phyloP scores from a whole-genome alignment of 1,284 basidiomycete genomes.

The Cutaneotrichosporon sp. region DNA sequence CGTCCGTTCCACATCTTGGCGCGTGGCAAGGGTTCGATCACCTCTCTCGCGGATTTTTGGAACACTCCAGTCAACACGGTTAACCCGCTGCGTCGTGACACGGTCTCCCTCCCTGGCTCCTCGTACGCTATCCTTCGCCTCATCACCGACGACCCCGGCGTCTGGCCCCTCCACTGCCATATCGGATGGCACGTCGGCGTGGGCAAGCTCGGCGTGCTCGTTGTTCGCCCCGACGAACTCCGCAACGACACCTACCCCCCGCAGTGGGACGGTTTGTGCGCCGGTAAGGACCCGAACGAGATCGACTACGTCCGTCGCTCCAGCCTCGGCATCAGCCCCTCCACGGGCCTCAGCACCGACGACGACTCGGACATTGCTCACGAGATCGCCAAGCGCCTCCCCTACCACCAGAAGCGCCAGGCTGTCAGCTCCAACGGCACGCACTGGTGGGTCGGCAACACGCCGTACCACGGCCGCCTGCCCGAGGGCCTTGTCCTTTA shows the following conservation, averaged over 20 bases:
- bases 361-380: background rate
- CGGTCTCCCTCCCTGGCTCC: slow-evolving; percentile 39
- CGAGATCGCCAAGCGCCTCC: slow-evolving; percentile 3
- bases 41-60: slow-evolving; percentile 17
- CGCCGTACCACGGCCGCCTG: background rate
- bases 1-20: slow-evolving; percentile 42
- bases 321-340: background rate
- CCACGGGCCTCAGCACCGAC: background rate
- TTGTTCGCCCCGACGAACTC: slow-evolving; percentile 30
- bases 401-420: background rate
- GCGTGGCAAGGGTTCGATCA: slow-evolving; percentile 40
- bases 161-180: slow-evolving; percentile 37
- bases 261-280: slow-evolving; percentile 26
- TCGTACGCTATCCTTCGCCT: slow-evolving; percentile 36
- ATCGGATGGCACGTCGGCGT: slow-evolving; percentile 34
- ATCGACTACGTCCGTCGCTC: slow-evolving; percentile 22
- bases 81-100: slow-evolving; percentile 52
- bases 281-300: slow-evolving; percentile 11
- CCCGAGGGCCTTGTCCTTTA: background rate
- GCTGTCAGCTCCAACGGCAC: background rate
- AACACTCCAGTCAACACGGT: slow-evolving; percentile 30
- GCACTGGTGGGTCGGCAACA: background rate
- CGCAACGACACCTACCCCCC: slow-evolving; percentile 13
- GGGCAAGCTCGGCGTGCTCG: slow-evolving; percentile 23
- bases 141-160: slow-evolving; percentile 31